Evolutionary conservation across 306 rosid species (phyloP).

Genomic region (Psophocarpus tetragonolobus): DNA sequence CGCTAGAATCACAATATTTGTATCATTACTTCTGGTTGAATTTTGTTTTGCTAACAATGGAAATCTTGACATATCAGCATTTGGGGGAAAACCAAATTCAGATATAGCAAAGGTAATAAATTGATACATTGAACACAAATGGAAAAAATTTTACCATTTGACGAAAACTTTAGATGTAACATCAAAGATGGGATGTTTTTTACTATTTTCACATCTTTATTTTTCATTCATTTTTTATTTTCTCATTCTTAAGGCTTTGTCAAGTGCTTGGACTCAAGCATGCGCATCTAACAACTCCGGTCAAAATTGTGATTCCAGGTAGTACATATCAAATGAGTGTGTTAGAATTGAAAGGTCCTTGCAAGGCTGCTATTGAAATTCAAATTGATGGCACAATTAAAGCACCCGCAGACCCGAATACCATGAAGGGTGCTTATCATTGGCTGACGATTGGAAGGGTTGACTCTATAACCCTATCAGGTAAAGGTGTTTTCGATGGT

Average conservation of each 20-base stretch:
- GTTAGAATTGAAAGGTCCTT: background rate
- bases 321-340: background rate
- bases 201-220: too few species aligned
- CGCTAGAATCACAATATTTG: background rate
- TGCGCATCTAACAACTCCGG: background rate
- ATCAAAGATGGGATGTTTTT: too few species aligned
- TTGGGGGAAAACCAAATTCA: constrained; percentile 27
- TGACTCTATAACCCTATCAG: background rate
- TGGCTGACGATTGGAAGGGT: background rate
- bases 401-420: background rate
- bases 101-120: constrained; percentile 5
- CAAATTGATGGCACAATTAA: too few species aligned
- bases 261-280: background rate
- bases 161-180: background rate
- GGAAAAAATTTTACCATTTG: background rate
- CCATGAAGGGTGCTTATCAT: background rate
- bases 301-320: background rate
- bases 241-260: background rate
- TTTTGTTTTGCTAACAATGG: background rate
- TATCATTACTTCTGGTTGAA: background rate
- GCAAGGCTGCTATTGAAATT: background rate
- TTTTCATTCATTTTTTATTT: background rate
- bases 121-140: background rate
- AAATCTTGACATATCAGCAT: constrained; percentile 4
- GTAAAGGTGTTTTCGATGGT: constrained; percentile 27